phyloP scores from a whole-genome alignment of 2,329 filamentous ascomycete species.

The Fusarium mundagurra region DNA sequence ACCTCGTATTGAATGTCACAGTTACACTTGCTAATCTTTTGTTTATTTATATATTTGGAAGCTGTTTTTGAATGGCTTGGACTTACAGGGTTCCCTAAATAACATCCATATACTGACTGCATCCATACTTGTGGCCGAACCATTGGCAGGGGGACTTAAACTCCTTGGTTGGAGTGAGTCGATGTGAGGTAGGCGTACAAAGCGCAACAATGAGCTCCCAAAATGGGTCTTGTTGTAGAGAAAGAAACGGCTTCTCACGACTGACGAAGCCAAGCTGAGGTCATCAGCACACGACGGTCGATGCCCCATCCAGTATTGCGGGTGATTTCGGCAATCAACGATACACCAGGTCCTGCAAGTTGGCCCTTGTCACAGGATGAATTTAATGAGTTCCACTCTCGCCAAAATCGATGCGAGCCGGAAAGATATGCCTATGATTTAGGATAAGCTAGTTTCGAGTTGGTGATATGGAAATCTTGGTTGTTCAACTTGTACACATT shows the following conservation, averaged over 20 bases:
- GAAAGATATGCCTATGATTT: not conserved
- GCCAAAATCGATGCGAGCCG: conserved; percentile 15
- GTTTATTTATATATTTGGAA: not conserved
- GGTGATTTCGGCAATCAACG: not conserved
- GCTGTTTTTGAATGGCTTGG: not conserved
- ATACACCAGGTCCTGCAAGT: not conserved
- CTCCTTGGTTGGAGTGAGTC: not conserved
- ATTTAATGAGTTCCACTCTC: conserved; percentile 24
- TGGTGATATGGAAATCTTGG: not conserved
- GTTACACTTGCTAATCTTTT: not conserved
- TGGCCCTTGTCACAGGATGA: conserved; percentile 30
- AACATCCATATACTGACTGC: not conserved
- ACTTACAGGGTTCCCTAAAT: not conserved
- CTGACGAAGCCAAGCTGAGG: not conserved
- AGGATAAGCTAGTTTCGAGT: not conserved
- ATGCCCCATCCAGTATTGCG: not conserved
- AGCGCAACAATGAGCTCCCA: not conserved
- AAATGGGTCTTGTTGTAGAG: not conserved
- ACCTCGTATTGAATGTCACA: not conserved
- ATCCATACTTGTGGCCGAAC: not conserved
- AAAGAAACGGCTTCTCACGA: not conserved
- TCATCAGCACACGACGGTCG: not conserved
- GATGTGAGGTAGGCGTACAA: not conserved
- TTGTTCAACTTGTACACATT: not conserved
- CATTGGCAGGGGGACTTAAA: not conserved